Conservation (phyloP, 352 stramenopile genomes). For the Achlya hypogyna region DNA sequence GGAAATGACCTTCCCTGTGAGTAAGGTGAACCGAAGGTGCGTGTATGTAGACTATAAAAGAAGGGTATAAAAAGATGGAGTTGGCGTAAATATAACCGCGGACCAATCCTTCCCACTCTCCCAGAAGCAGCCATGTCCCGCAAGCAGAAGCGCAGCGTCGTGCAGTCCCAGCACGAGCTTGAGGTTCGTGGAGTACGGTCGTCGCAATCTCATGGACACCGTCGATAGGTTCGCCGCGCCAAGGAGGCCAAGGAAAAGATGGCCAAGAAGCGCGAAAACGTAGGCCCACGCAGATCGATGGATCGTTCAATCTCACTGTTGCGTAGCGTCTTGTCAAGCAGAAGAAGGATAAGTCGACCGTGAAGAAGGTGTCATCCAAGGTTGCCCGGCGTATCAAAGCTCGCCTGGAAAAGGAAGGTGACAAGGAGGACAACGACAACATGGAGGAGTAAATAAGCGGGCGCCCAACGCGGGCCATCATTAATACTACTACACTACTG, state of each 20-base stretch:
- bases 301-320: neutral
- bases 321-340: constrained; percentile 27
- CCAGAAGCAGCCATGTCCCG: constrained; percentile 40
- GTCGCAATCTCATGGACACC: neutral
- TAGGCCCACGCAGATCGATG: constrained; percentile 42
- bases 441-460: constrained; percentile 28
- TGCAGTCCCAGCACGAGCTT: constrained; percentile 72
- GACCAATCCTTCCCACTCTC: neutral
- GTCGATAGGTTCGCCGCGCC: constrained; percentile 26
- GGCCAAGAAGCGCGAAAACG: constrained; percentile 57
- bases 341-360: constrained; percentile 29
- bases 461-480: neutral
- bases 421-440: constrained; percentile 35
- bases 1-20: too few relatives aligned
- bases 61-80: too few relatives aligned
- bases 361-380: constrained; percentile 71
- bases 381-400: constrained; percentile 54
- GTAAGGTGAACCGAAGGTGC: too few relatives aligned
- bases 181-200: constrained; percentile 28
- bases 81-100: neutral
- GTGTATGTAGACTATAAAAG: too few relatives aligned
- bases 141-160: constrained; percentile 74
- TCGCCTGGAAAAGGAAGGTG: constrained; percentile 44
- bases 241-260: constrained; percentile 63
- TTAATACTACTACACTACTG: constrained; percentile 21